Percentiles rank a stretch among this genome's conserved stretches.
Conservation (phyloP, 169 alveolate genomes). For the Neospora caninum region DNA sequence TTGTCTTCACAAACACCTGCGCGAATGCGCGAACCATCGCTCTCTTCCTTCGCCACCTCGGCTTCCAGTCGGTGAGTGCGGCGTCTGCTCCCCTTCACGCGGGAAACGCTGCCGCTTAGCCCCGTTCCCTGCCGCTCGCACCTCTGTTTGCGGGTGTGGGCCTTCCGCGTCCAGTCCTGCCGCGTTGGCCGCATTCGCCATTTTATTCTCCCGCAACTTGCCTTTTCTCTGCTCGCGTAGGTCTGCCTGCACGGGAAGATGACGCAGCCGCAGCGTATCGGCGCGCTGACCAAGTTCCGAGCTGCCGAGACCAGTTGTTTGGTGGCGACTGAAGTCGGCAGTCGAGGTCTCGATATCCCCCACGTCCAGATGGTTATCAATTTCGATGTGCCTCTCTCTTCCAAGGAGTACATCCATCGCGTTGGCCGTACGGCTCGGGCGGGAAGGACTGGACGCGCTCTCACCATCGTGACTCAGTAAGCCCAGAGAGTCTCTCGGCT, state of each 20-base stretch:
- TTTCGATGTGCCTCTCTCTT: slow-evolving; percentile 93
- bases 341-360: slow-evolving; percentile 98
- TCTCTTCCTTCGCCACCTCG: slow-evolving; percentile 87
- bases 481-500: slow-evolving; percentile 67
- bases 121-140: no score
- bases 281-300: slow-evolving; percentile 93
- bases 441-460: slow-evolving; percentile 97
- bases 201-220: neutral
- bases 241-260: slow-evolving; percentile 95
- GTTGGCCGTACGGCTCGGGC: slow-evolving; percentile 99
- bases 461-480: slow-evolving; percentile 95
- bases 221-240: slow-evolving; percentile 83
- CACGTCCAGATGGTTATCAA: slow-evolving; percentile 95
- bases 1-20: slow-evolving; percentile 96
- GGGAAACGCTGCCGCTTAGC: neutral
- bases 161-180: neutral
- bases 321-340: slow-evolving; percentile 98
- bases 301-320: slow-evolving; percentile 81
- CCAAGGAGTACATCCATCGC: slow-evolving; percentile 95
- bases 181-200: neutral
- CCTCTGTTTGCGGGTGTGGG: neutral
- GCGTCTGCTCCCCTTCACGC: no score
- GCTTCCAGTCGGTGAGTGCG: slow-evolving; percentile 83
- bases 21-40: slow-evolving; percentile 88
- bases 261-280: slow-evolving; percentile 94